A percentile compares a stretch with the other conserved stretches of the same genome.
Conservation (phyloP, 352 stramenopile species). For the Phytophthora citrophthora region DNA sequence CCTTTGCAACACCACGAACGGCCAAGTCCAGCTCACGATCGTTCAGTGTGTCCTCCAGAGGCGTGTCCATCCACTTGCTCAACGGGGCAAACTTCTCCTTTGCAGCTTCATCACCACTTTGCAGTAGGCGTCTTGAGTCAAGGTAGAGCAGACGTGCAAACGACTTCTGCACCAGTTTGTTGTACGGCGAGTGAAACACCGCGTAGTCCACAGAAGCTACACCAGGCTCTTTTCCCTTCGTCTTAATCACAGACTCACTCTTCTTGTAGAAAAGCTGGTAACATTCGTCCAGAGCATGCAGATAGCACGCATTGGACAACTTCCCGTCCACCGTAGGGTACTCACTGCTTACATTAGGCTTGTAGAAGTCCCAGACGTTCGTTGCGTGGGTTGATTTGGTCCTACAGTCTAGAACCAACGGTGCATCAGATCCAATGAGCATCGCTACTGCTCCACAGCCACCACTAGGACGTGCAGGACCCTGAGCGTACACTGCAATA, state of each 20-base stretch:
- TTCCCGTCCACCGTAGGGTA: constrained; percentile 97
- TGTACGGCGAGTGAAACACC: constrained; percentile 99
- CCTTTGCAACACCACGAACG: constrained; percentile 79
- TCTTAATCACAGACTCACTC: constrained; percentile 39
- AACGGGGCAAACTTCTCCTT: constrained; percentile 47
- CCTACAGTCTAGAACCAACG: constrained; percentile 90
- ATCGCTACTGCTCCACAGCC: constrained; percentile 96
- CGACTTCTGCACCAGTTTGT: constrained; percentile 98
- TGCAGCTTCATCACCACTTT: constrained; percentile 15
- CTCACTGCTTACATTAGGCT: constrained; percentile 91
- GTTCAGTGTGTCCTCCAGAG: constrained; percentile 92
- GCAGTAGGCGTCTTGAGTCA: constrained; percentile 48
- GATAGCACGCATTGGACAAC: constrained; percentile 95
- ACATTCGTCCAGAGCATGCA: constrained; percentile 95
- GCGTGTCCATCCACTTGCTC: constrained; percentile 72
- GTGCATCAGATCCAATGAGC: constrained; percentile 95
- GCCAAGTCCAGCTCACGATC: constrained; percentile 92
- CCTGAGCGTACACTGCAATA: constrained; percentile 96
- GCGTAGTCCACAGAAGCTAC: constrained; percentile 91
- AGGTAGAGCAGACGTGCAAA: constrained; percentile 90
- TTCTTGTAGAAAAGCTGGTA: constrained; percentile 93
- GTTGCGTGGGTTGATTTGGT: constrained; percentile 92
- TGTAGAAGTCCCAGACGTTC: constrained; percentile 99
- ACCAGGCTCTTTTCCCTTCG: constrained; percentile 13
- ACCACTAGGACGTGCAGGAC: constrained; percentile 88